A percentile compares a stretch with the other conserved stretches of the same genome.
Evolutionary conservation across 805 yeast genomes (phyloP).

Genomic region (Candida anglica): DNA sequence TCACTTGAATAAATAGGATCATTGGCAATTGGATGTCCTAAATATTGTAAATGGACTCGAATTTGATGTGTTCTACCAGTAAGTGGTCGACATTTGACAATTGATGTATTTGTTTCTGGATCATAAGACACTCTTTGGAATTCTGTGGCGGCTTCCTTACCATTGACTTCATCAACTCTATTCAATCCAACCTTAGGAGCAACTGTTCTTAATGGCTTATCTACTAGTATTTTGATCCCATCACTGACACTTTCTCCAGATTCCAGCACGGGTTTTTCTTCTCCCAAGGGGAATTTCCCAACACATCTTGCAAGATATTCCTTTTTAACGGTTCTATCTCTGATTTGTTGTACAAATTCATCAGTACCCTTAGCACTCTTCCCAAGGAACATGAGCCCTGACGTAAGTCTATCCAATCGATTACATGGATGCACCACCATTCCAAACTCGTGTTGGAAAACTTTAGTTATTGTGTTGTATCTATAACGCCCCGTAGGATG

Average conservation of each 20-base stretch:
- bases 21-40: constrained; percentile 47
- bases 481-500: constrained; percentile 91
- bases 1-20: constrained; percentile 79
- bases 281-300: constrained; percentile 69
- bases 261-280: not conserved
- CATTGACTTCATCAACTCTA: constrained; percentile 43
- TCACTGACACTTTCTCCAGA: not conserved
- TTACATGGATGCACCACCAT: constrained; percentile 73
- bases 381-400: constrained; percentile 91
- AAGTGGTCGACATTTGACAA: constrained; percentile 79
- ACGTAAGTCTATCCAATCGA: constrained; percentile 83
- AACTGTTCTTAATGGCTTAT: constrained; percentile 62
- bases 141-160: constrained; percentile 70
- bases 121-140: constrained; percentile 70
- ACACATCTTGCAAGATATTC: constrained; percentile 84
- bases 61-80: constrained; percentile 97
- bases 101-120: constrained; percentile 47
- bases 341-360: constrained; percentile 62
- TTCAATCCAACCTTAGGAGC: constrained; percentile 74
- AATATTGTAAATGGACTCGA: constrained; percentile 81
- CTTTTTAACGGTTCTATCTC: constrained; percentile 71
- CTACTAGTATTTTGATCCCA: constrained; percentile 59
- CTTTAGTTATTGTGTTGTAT: constrained; percentile 70
- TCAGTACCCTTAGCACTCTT: constrained; percentile 79
- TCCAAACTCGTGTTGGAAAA: constrained; percentile 68